These are phyloP conservation scores for Telfairia occidentalis DNA, from an alignment of 331 rosid genomes.

Conservation along the genomic window DNA sequence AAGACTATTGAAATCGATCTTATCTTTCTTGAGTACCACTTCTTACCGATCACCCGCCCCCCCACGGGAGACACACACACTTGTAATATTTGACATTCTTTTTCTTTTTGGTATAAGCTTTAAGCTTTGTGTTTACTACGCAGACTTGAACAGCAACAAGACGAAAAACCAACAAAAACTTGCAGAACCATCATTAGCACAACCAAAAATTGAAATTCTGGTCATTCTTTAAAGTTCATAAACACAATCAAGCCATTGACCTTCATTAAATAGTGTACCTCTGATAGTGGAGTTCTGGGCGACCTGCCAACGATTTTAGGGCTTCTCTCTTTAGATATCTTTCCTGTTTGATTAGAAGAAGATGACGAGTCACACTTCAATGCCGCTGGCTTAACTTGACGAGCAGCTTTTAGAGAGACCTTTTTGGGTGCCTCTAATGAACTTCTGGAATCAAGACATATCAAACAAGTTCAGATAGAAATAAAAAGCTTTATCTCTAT, in stretches of 20 bases:
- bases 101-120: too few relatives aligned
- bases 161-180: background rate
- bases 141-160: background rate
- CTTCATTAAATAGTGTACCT: background rate
- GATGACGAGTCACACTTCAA: slow-evolving; percentile 6
- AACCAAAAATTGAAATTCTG: background rate
- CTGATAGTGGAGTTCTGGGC: slow-evolving; percentile 11
- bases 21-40: too few relatives aligned
- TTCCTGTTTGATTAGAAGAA: slow-evolving; percentile 6
- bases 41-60: too few relatives aligned
- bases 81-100: too few relatives aligned
- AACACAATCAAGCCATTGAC: background rate
- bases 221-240: background rate
- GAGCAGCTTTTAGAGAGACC: slow-evolving; percentile 1
- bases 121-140: too few relatives aligned
- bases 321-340: slow-evolving; percentile 3
- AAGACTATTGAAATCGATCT: too few relatives aligned
- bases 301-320: slow-evolving; percentile 5
- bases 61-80: too few relatives aligned
- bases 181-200: background rate
- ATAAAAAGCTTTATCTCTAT: background rate
- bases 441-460: slow-evolving; percentile 3
- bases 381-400: slow-evolving; percentile 9
- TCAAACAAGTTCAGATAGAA: background rate
- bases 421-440: slow-evolving; percentile 4